A percentile compares a stretch with the other conserved stretches of the same genome.
These are phyloP conservation scores for Skeletonema tropicum DNA, from an alignment of 108 stramenopile genomes.

Conservation along the genomic window DNA sequence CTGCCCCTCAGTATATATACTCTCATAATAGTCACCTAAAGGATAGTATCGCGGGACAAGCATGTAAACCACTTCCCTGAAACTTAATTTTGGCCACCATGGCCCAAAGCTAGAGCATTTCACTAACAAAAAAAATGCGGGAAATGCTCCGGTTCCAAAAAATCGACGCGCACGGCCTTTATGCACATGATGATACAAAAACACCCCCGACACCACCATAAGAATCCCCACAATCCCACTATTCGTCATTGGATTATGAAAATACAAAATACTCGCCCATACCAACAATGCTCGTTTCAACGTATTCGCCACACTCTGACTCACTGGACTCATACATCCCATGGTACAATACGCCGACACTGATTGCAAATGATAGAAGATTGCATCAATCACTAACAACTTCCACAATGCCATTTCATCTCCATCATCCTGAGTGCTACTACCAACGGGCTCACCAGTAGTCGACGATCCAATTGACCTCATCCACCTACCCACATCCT, in stretches of 20 bases:
- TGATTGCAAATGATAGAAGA: slow-evolving; percentile 54
- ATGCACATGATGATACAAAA: slow-evolving; percentile 52
- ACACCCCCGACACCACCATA: slow-evolving; percentile 48
- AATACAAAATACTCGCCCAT: slow-evolving; percentile 44
- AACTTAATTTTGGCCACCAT: no score
- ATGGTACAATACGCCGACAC: slow-evolving; percentile 53
- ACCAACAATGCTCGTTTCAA: slow-evolving; percentile 49
- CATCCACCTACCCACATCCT: slow-evolving; percentile 21
- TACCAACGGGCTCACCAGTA: background rate
- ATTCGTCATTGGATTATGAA: slow-evolving; percentile 47
- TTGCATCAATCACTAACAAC: slow-evolving; percentile 44
- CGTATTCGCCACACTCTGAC: slow-evolving; percentile 48
- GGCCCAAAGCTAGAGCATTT: no score
- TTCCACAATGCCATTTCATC: slow-evolving; percentile 22
- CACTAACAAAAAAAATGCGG: no score
- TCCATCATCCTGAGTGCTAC: background rate
- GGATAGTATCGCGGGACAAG: no score
- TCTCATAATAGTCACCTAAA: no score
- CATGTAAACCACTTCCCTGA: no score
- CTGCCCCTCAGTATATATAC: no score
- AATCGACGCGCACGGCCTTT: no score
- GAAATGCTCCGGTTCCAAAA: no score
- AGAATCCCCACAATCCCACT: slow-evolving; percentile 40
- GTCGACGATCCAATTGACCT: background rate
- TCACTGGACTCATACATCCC: slow-evolving; percentile 48